Conservation (phyloP, 2,329 filamentous ascomycete genomes). For the Fusarium sp. region DNA sequence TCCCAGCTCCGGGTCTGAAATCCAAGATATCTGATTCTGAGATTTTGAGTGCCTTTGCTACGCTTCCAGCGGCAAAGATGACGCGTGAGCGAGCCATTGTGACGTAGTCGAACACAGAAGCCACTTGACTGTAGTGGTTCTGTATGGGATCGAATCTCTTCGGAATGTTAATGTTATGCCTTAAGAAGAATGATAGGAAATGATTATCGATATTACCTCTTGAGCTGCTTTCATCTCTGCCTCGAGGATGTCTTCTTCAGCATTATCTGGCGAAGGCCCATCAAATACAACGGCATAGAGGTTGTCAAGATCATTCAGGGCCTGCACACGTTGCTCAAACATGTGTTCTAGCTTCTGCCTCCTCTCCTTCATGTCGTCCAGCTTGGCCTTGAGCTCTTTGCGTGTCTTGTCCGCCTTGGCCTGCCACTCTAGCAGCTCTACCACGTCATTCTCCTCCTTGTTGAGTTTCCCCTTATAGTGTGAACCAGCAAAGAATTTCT, state of each 20-base stretch:
- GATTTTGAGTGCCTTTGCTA: background rate
- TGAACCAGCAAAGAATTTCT: background rate
- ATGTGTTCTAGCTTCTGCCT: background rate
- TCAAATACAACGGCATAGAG: constrained; percentile 3
- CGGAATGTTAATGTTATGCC: background rate
- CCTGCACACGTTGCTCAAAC: background rate
- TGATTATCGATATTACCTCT: background rate
- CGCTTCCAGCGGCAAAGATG: constrained; percentile 1
- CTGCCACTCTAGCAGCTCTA: background rate
- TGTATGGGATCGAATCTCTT: constrained; percentile 5
- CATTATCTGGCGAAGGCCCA: background rate
- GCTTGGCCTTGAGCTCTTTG: constrained; percentile 1
- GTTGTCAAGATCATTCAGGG: background rate
- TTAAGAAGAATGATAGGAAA: background rate
- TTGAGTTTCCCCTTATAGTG: background rate
- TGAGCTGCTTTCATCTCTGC: background rate
- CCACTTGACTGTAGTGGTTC: background rate
- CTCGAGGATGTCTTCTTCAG: constrained; percentile 1
- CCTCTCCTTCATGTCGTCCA: constrained; percentile 5
- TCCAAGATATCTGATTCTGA: constrained; percentile 6
- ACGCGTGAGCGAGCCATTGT: constrained; percentile 1
- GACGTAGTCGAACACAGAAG: constrained; percentile 2
- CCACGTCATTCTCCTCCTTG: constrained; percentile 5
- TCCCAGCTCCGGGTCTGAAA: background rate
- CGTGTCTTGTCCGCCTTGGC: constrained; percentile 4